Base-by-base conservation (phyloP, 345 rosid species). In the Eucalyptus decipiens region DNA sequence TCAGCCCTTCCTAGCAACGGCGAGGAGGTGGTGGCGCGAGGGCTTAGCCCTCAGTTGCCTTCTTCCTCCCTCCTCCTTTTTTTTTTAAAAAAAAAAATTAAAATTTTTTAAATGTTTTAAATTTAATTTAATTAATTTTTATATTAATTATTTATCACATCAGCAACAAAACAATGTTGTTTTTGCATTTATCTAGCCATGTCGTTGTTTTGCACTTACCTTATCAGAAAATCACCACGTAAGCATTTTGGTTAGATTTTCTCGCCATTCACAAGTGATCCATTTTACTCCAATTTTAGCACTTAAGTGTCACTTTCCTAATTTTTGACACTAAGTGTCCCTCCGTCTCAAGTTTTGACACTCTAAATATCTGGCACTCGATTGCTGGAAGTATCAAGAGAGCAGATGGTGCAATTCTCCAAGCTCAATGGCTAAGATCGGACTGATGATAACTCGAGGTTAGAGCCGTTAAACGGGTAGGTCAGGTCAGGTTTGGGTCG, bases 321-420 rank as follows among this genome's bases (percentile, higher is more conserved):
- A 47, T 1, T 47, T 47, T 47, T 3, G 4, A 0, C 3, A 15
- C 19, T 6, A 50, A 50, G 3, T 1, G 1, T 50, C 18, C 7
- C 0, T 50, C 3, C 0, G 0, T 49, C 0, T 0, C 7, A 49
- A 50, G 2, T 50, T 50, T 16, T 50, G 3, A 1, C 51, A 49
- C 6, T 49, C 16, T 0, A 49, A 14, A 2, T 67, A 4, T 37
- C 5, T 3, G 0, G 2, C 42, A 23, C 19, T 6, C 11, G 26
- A 69, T 34, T 34, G 43, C 43, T 18, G 2, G 26, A 69, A 69
- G 23, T 18, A 65, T 65, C 76, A n/a, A n/a, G 40, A 88, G 90
- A 48, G 95, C 91, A 34, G 5, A 92, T 72, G 94, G 92, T 7
- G 37, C 21, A 51, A 28, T 94, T 45, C 96, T 30, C 6, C 30